Conservation (phyloP, 2,329 filamentous ascomycete genomes). For the Ophiostoma tasmaniense region DNA sequence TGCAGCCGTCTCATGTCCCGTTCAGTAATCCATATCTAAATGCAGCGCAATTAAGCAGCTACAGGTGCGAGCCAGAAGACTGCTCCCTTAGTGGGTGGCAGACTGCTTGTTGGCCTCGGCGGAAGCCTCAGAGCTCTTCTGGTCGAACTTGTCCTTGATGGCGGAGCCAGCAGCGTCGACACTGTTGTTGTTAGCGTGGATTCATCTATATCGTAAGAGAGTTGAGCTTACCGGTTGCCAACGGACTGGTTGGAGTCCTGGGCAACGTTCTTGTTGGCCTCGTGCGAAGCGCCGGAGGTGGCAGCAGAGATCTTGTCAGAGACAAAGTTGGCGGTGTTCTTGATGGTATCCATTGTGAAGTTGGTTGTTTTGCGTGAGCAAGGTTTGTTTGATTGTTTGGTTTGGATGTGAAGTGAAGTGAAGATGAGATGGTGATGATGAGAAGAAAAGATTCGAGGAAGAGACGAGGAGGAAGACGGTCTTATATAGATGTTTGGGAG, state of each 20-base stretch:
- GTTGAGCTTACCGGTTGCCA: conserved; percentile 35
- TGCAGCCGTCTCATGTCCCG: not conserved
- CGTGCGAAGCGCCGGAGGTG: conserved; percentile 40
- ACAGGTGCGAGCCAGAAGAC: not conserved
- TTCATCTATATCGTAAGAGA: not conserved
- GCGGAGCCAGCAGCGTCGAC: conserved; percentile 27
- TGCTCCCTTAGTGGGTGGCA: conserved; percentile 29
- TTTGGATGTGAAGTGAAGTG: conserved; percentile 7
- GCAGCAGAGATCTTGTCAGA: conserved; percentile 45
- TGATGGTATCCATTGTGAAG: conserved; percentile 35
- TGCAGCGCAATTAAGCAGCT: not conserved
- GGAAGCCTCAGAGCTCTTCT: conserved; percentile 28
- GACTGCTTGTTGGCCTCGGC: conserved; percentile 34
- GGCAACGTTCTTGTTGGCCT: conserved; percentile 51
- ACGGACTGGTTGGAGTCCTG: conserved; percentile 44
- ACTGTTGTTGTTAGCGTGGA: conserved; percentile 21
- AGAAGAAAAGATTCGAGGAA: conserved; percentile 4
- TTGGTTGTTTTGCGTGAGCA: conserved; percentile 19
- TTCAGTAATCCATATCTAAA: not conserved
- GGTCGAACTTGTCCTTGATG: conserved; percentile 29
- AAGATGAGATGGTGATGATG: conserved; percentile 6
- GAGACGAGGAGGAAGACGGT: not conserved
- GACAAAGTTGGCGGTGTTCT: conserved; percentile 52
- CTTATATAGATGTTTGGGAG: conserved; percentile 13
- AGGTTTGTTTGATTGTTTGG: conserved; percentile 4